Base-by-base conservation (phyloP, 495 filamentous ascomycete genomes). In the Evansstolkia leycettana region DNA sequence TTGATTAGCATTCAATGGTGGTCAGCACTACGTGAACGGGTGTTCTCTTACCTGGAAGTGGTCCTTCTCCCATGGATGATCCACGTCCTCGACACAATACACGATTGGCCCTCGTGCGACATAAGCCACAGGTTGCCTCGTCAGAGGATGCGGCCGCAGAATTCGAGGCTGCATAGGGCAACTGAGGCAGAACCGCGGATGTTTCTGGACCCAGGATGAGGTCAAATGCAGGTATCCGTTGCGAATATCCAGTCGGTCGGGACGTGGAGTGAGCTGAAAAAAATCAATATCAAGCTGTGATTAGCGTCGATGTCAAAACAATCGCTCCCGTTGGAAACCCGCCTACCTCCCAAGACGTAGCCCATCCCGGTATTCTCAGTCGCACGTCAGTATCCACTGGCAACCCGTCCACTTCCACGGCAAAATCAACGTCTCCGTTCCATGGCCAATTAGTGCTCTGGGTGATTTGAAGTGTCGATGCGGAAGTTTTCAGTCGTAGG, bases 31-130 rank as follows among this genome's bases (percentile, higher is more conserved):
- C n/a, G n/a, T n/a, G n/a, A n/a, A n/a, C 11, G 12, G 7, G 6
- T 3, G 13, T n/a, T 31, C 6, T 24, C 18, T 26, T 46, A 54
- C 60, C 54, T 70, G 70, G 55, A 75, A 74, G 52, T 76, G 72
- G 42, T 71, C 54, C 18, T 58, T 36, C 39, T 72, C 70, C 65
- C 72, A 75, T n/a, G 60, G 42, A 43, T 75, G 73, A 44, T 75
- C 71, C 25, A 57, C 36, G 39, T 75, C 71, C 38, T 75, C 73
- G 11, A 70, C 59, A 43, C 71, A 77, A 50, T 75, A 77, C 8
- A 76, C 57, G 26, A 76, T 50, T 3, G 71, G 71, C 6, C 72
- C 73, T 20, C 70, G 54, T 4, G 64, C 71, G 30, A 77, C 46
- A 17, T 65, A 60, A 17, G 67, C 38, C 7, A 62, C 65, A 24